Percentiles rank a stretch among this genome's conserved stretches.
Conservation (phyloP, 2,329 filamentous ascomycete species). For the Calonectria pauciramosa region DNA sequence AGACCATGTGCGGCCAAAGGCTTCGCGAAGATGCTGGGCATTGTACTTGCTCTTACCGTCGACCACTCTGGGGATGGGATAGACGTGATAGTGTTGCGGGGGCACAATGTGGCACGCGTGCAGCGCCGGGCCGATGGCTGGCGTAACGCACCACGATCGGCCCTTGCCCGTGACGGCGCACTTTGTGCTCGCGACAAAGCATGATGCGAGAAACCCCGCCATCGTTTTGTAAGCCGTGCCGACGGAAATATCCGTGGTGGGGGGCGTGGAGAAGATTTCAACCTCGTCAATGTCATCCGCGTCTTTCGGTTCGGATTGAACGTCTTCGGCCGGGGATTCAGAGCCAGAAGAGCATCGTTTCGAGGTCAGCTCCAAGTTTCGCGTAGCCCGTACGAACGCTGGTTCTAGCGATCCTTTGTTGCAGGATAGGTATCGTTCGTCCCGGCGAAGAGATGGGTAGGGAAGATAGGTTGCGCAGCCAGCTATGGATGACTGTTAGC, state of each 20-base stretch:
- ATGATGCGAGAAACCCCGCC: conserved; percentile 12
- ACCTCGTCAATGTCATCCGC: not conserved
- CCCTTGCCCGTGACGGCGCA: conserved; percentile 33
- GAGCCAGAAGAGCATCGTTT: conserved; percentile 16
- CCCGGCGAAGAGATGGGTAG: conserved; percentile 12
- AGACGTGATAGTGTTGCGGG: conserved; percentile 36
- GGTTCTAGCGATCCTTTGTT: not conserved
- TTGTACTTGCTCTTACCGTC: not conserved
- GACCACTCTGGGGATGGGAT: conserved; percentile 10
- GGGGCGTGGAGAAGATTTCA: conserved; percentile 3
- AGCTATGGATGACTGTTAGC: not conserved
- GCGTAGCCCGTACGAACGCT: not conserved
- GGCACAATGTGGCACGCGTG: conserved; percentile 39
- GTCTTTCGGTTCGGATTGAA: not conserved
- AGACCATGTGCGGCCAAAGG: conserved; percentile 23
- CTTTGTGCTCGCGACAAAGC: not conserved
- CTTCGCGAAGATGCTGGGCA: conserved; percentile 1
- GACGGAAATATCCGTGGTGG: not conserved
- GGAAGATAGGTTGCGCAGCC: conserved; percentile 20
- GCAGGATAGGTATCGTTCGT: conserved; percentile 21
- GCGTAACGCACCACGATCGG: conserved; percentile 24
- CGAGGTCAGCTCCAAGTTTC: not conserved
- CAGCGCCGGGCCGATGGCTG: conserved; percentile 28
- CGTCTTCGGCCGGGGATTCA: conserved; percentile 6
- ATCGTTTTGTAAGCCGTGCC: not conserved